These are phyloP conservation scores for Fraxinus quadrangulata DNA, from an alignment of 257 asterid genomes.

Conservation along the genomic window DNA sequence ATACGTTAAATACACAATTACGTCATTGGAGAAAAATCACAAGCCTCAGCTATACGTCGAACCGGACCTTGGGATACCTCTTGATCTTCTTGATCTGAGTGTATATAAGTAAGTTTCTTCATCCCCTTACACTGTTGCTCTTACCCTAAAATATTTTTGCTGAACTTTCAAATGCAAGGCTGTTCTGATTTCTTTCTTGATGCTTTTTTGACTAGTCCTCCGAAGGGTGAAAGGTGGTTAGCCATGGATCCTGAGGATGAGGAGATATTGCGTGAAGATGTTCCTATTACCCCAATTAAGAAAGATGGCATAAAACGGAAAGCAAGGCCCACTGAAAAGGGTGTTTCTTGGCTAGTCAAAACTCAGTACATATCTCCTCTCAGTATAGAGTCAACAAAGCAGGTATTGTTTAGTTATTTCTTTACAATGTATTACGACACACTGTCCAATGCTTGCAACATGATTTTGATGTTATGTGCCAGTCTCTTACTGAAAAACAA, in stretches of 20 bases:
- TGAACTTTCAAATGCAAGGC: slow-evolving; percentile 11
- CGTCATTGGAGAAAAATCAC: slow-evolving; percentile 92
- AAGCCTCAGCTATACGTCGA: slow-evolving; percentile 90
- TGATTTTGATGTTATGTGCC: slow-evolving; percentile 33
- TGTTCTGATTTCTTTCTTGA: slow-evolving; percentile 29
- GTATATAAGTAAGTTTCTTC: slow-evolving; percentile 72
- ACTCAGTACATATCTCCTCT: slow-evolving; percentile 96
- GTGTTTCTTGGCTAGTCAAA: slow-evolving; percentile 98
- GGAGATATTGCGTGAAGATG: slow-evolving; percentile 89
- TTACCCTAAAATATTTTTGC: background rate
- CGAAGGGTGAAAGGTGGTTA: slow-evolving; percentile 58
- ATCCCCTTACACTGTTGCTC: slow-evolving; percentile 18
- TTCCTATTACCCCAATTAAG: slow-evolving; percentile 80
- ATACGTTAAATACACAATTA: slow-evolving; percentile 74
- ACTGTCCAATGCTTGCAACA: slow-evolving; percentile 18
- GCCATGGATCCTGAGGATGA: slow-evolving; percentile 88
- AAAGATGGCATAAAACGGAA: slow-evolving; percentile 84
- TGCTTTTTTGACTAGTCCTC: slow-evolving; percentile 64
- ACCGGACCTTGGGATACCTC: slow-evolving; percentile 96
- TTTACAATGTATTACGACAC: slow-evolving; percentile 8
- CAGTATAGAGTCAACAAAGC: slow-evolving; percentile 81
- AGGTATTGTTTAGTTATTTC: slow-evolving; percentile 50
- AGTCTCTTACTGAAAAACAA: slow-evolving; percentile 82
- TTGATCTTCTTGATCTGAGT: slow-evolving; percentile 95
- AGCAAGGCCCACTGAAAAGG: slow-evolving; percentile 94